Evolutionary conservation across 805 yeast genomes (phyloP), one percentile per base, ranked within the genome.

Genomic region (Candida awuae): DNA sequence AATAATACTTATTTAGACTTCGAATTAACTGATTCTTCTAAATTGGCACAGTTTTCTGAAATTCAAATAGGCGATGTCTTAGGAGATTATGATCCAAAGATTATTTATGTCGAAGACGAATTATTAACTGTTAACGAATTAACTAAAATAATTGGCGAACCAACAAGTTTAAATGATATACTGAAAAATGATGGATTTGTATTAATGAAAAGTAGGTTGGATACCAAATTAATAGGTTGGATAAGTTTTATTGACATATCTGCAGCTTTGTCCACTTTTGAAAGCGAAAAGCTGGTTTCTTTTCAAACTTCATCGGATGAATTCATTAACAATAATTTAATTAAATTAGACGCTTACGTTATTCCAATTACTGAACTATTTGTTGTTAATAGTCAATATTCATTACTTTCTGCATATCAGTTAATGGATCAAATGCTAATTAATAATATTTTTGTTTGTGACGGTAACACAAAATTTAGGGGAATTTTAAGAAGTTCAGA

Each of bases 1-100:
- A 58, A 60, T 8, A 65, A 67, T 35, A 73, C 74, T 1, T 70
- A 63, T 38, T 50, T 74, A 19, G 55, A 53, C 19, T 59, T 68
- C 22, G 65, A 66, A 22, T 51, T 64, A 9, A 68, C 64, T 18
- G 62, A 58, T 27, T 42, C 51, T 2, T 41, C 52, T 15, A 35
- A 40, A 8, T 49, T 48, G 9, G 58, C 63, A 1, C 61, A 68
- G 7, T 47, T 72, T 10, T 69, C 77, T 7, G 37, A 40, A 19
- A 15, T 40, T 18, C 19, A 18, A 28, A 28, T 40, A n/a, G 27
- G 18, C 8, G 35, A 36, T 9, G 31, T 30, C 4, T 18, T 40
- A 5, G 34, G 22, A 14, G 16, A 35, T 20, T 32, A 28, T 13
- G 23, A 35, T 14, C 37, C 34, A 21, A 16, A 25, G 25, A 18